Evolutionary conservation across 805 yeast species (phyloP).

Genomic region (Saccharomycopsis schoenii): DNA sequence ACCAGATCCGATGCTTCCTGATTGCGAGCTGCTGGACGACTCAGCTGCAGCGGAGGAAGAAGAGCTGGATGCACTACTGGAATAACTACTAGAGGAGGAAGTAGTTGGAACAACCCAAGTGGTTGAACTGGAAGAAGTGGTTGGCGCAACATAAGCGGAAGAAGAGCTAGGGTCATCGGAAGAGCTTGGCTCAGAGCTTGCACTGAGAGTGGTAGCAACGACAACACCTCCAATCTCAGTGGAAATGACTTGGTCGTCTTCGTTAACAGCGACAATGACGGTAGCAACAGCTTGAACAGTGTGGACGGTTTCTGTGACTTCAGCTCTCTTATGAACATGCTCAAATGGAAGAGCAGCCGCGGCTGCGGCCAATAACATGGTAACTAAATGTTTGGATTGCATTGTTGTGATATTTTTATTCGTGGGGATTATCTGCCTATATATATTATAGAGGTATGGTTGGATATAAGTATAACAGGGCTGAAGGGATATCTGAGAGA

Average conservation of each 20-base stretch:
- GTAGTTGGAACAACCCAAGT: conserved; percentile 53
- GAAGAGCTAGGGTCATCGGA: background rate
- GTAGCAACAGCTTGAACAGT: conserved; percentile 3
- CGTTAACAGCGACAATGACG: background rate
- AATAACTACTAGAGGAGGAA: background rate
- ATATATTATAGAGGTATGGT: no score
- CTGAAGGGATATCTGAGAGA: background rate
- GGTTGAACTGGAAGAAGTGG: conserved; percentile 1
- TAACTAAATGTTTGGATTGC: background rate
- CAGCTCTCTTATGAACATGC: background rate
- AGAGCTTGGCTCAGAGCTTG: background rate
- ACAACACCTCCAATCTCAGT: background rate
- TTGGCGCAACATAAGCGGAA: background rate
- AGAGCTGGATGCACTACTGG: background rate
- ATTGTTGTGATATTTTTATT: background rate
- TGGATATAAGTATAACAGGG: no score
- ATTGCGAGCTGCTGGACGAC: conserved; percentile 29
- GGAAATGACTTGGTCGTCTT: background rate
- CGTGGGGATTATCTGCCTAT: no score
- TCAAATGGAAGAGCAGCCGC: background rate
- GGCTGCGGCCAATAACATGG: background rate
- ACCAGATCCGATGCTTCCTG: conserved; percentile 3
- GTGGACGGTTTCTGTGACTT: background rate
- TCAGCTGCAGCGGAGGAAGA: conserved; percentile 37
- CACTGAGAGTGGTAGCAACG: background rate